Base-by-base conservation (phyloP, 345 rosid genomes). In the Hibiscus mutabilis region DNA sequence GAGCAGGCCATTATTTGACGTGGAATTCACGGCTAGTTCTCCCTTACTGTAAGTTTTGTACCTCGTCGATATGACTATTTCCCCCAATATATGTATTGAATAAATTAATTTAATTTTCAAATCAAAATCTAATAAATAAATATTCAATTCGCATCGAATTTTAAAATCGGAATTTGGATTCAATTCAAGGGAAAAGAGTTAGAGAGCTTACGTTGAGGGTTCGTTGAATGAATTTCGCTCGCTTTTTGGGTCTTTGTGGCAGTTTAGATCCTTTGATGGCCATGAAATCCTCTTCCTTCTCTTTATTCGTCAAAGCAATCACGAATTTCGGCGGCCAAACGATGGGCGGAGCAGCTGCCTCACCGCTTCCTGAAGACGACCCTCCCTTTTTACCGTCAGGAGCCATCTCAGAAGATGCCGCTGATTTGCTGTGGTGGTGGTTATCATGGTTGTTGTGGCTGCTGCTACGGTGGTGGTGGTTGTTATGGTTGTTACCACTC, bases 201-300 rank as follows among this genome's bases (percentile, higher is more conserved):
- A 47, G 44, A 61, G 61, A 51, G 51, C 90, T 87, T 82, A 89
- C 95, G 79, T 86, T 87, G 87, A 89, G 84, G 27, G 87, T 86
- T 24, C 90, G 87, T 75, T 89, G 91, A 69, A 89, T 75, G 57
- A 87, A 77, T 81, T 89, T 89, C 60, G 95, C 87, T 74, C 95
- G 69, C 78, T 89, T 89, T 73, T 86, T 89, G 40, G 95, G 95
- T 78, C 92, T 78, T 53, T 89, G 95, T 15, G 95, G 95, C 35
- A 84, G 84, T 74, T 89, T 89, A 6, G 95, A 87, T 4, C 95
- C 95, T 75, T 89, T 89, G 69, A 89, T 81, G 57, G 81, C 85
- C 79, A 85, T 33, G 84, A 89, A 89, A 75, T 89, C 95, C 67
- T 89, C 95, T 65, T 89, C 95, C 64, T 87, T 89, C 84, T 89